Evolutionary conservation across 768 basidiomycete genomes (phyloP), one percentile per base, ranked within the genome.

Genomic region (Boletus bicolor): DNA sequence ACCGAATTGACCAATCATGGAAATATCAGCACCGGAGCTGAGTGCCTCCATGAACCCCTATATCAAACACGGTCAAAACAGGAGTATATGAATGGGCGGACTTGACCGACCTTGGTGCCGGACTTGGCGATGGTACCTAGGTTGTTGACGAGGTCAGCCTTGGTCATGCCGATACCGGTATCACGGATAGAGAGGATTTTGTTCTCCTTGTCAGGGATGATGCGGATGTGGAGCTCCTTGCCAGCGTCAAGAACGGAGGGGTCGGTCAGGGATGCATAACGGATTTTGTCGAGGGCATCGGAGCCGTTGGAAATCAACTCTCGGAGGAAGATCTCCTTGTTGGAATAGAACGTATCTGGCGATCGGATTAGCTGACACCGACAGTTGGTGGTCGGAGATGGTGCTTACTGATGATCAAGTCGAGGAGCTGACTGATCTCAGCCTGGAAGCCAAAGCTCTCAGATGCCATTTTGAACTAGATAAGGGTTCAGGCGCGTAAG

Each of bases 251-350:
- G 93, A 53, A 77, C 89, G 15, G 90, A 80, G 30, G 95, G 87
- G 66, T 98, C 92, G 62, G 96, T 99, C 63, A 98, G 81, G 52
- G 97, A 96, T 35, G 90, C 83, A 74, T 98, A 99, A 46, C 97
- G 93, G 70, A 98, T 91, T 82, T 98, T 98, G 80, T 99, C 97
- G 75, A 98, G 85, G 48, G 97, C 97, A 85, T 98, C 97, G 57
- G 97, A 98, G 62, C 80, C 78, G 79, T 98, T 98, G 62, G 96
- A 98, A 77, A 96, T 98, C 65, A 98, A 60, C 77, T 98, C 97
- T 73, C 97, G 91, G 65, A 99, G 87, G 86, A 98, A 98, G 75
- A 99, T 98, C 79, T 98, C 96, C 83, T 99, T 99, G 87, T 99
- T 98, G 59, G 94, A 97, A 86, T 98, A 99, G 87, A 98, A 98